These are phyloP conservation scores for Echium plantagineum DNA, from an alignment of 257 asterid genomes.

Conservation along the genomic window DNA sequence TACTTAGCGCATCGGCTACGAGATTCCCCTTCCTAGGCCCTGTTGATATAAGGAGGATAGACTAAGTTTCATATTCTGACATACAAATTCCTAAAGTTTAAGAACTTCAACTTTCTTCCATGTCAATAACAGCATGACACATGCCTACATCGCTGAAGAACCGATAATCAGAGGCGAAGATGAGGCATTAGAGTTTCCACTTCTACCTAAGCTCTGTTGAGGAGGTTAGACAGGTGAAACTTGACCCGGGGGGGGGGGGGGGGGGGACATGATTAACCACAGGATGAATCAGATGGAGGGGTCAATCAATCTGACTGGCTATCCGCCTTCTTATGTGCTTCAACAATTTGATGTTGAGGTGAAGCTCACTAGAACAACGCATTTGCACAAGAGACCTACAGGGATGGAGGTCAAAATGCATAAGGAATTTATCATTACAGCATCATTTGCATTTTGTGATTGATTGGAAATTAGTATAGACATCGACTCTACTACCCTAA, in stretches of 20 bases:
- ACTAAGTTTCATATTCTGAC: too few relatives aligned
- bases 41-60: too few relatives aligned
- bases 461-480: too few relatives aligned
- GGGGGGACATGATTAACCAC: slow-evolving; percentile 29
- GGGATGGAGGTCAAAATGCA: background rate
- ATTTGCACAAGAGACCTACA: slow-evolving; percentile 54
- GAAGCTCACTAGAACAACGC: slow-evolving; percentile 59
- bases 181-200: slow-evolving; percentile 21
- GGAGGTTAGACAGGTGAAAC: background rate
- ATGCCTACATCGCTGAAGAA: slow-evolving; percentile 11
- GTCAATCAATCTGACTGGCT: slow-evolving; percentile 32
- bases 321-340: slow-evolving; percentile 41
- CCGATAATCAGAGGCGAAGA: slow-evolving; percentile 20
- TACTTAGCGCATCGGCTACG: too few relatives aligned
- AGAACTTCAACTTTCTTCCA: too few relatives aligned
- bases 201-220: slow-evolving; percentile 13
- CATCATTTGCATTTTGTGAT: too few relatives aligned
- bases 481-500: too few relatives aligned
- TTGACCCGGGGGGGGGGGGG: too few relatives aligned
- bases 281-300: slow-evolving; percentile 29
- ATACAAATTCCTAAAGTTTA: too few relatives aligned
- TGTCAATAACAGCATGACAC: too few relatives aligned
- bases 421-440: background rate
- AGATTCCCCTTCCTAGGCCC: too few relatives aligned
- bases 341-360: slow-evolving; percentile 42